Evolutionary conservation across 164 flowering plant species (phyloP), one percentile per base, ranked within the genome.

Genomic region (Tetrastigma voinierianum): DNA sequence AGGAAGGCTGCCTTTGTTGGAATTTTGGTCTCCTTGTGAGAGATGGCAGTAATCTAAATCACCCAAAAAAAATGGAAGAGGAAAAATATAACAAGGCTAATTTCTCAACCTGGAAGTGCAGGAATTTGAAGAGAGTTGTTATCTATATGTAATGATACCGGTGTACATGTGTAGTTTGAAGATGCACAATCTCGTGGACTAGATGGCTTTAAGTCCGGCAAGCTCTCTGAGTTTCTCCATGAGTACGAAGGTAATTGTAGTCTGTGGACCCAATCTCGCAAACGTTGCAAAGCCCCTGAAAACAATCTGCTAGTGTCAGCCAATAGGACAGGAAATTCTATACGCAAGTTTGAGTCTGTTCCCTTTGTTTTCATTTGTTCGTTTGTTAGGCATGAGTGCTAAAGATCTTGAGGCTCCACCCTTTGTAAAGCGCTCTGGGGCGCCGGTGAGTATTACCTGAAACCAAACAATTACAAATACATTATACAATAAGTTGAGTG

Each of bases 231-330:
- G 86, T 79, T 91, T 82, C 88, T 94, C 98, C 62, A 91, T 87
- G 5, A 94, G 76, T 61, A 91, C 66, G 40, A 94, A 91, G 20
- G 95, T 94, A 56, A 94, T 88, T 19, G 82, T 83, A 10, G 97
- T 94, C 70, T 91, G 98, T 4, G 97, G 96, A 63, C 91, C 96
- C 72, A 91, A 67, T 74, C 98, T 84, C 51, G 97, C 89, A 60
- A 91, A 86, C 24, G 80, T 85, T 10, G 97, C 82, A 49, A 93
- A 79, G 69, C 98, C 93, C 81, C 96, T 93, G 86, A 9, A 10
- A 78, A 46, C 21, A 49, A 45, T 68, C 54, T 20, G 43, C 19
- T 23, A 8, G 32, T 25, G 66, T 21, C 23, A 20, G 55, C 55
- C 48, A 23, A 13, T 32, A 7, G 6, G 40, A 32, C 3, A 7